A percentile compares a stretch with the other conserved stretches of the same genome.
These are phyloP conservation scores for Phoma sp. DNA, from an alignment of 2,329 filamentous ascomycete genomes.

Conservation along the genomic window DNA sequence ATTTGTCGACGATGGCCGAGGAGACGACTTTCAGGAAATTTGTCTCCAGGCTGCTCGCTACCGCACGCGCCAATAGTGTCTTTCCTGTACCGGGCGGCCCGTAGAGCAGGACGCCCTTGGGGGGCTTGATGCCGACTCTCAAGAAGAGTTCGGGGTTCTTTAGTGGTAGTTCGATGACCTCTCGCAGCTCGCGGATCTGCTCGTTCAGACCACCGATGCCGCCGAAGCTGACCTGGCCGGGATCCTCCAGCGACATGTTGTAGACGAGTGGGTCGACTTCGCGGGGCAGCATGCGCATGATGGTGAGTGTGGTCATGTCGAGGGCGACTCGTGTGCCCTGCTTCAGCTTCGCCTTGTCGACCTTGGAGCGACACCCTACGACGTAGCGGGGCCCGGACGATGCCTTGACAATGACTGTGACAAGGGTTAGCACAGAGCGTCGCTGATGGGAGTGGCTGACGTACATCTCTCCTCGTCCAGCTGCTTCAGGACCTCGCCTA, in stretches of 20 bases:
- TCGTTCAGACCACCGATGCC: conserved; percentile 98
- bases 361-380: conserved; percentile 96
- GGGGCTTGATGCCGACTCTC: conserved; percentile 96
- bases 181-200: conserved; percentile 94
- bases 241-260: conserved; percentile 99
- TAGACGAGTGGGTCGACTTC: conserved; percentile 99
- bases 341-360: conserved; percentile 96
- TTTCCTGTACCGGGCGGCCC: conserved; percentile 97
- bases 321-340: conserved; percentile 97
- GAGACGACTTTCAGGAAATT: conserved; percentile 99
- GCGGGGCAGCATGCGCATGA: conserved; percentile 99
- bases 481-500: conserved; percentile 98
- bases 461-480: conserved; percentile 97
- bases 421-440: conserved; percentile 15
- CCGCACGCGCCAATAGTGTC: conserved; percentile 90
- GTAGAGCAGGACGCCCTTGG: conserved; percentile 95
- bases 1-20: conserved; percentile 99
- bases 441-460: conserved; percentile 42
- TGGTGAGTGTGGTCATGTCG: conserved; percentile 99
- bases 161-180: conserved; percentile 95
- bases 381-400: conserved; percentile 97
- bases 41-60: conserved; percentile 94
- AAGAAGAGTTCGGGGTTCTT: conserved; percentile 99
- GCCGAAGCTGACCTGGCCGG: conserved; percentile 95
- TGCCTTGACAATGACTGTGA: conserved; percentile 92